A percentile compares a stretch with the other conserved stretches of the same genome.
phyloP scores from a whole-genome alignment of 129 eudicot genomes.

The Cynara cardunculus region DNA sequence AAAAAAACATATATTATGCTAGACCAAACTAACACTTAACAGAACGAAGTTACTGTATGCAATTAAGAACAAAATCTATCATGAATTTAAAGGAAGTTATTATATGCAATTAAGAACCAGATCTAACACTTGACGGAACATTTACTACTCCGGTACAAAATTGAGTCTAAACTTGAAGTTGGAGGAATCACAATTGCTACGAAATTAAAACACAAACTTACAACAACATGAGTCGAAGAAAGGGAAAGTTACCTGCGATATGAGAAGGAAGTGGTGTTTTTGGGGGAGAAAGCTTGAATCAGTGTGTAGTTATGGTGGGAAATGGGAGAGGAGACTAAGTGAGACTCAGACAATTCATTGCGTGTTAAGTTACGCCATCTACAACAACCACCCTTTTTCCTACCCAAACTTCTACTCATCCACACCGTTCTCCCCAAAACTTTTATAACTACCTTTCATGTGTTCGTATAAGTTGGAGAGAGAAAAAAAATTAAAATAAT shows the following conservation, averaged over 20 bases:
- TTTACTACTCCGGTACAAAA: not conserved
- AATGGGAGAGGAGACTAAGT: not conserved
- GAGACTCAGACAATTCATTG: constrained; percentile 7
- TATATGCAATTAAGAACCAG: not conserved
- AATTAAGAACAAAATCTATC: not conserved
- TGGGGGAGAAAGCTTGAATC: not conserved
- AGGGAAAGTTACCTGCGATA: not conserved
- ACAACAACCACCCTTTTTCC: not conserved
- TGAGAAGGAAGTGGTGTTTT: not conserved
- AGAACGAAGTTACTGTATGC: not conserved
- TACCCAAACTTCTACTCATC: not conserved
- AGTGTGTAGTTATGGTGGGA: constrained; percentile 26
- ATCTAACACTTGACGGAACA: constrained; percentile 1
- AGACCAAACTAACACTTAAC: not conserved
- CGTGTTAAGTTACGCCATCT: constrained; percentile 25
- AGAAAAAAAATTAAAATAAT: too few relatives aligned
- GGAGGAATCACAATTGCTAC: not conserved
- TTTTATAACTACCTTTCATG: too few relatives aligned
- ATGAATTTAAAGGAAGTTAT: not conserved
- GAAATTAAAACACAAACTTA: not conserved
- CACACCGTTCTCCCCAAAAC: not conserved
- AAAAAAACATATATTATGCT: not conserved
- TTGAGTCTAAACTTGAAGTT: not conserved
- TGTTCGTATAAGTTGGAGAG: too few relatives aligned
- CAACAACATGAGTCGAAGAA: not conserved